Evolutionary conservation across 257 asterid genomes (phyloP), one percentile per base, ranked within the genome.

Genomic region (Lavandula angustifolia): DNA sequence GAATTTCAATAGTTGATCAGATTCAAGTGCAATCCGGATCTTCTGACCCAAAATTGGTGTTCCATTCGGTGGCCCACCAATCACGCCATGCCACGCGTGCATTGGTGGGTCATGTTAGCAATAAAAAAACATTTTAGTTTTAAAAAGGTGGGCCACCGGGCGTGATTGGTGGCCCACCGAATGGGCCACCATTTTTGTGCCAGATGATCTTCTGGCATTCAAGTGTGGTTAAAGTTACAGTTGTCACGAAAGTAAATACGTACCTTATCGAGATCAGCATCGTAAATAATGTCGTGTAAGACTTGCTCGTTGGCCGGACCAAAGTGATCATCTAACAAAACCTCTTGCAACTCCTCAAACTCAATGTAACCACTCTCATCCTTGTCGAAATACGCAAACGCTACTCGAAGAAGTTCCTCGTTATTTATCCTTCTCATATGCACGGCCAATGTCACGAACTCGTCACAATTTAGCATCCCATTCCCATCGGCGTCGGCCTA

Each of bases 241-340:
- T 22, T 22, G 27, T 22, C n/a, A 40, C 3, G 10, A 9, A 5
- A 2, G n/a, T 12, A 2, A 1, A 2, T 44, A 35, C 0, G 0
- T 40, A 89, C 96, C 90, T 89, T 89, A 62, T 89, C 95, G 55
- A 83, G 75, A 66, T 89, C 97, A 2, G 95, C 97, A 61, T 89
- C 97, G 32, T 68, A 85, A 63, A 87, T 76, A 52, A 89, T 87
- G 44, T 89, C 97, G 29, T 75, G 87, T 3, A 87, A 73, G 12
- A 81, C 76, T 69, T 89, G 89, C 37, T 83, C 89, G 62, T 69
- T 81, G 60, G 73, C 64, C 1, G 87, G 84, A 27, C 73, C 78
- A 17, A 48, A 74, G 7, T 79, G 78, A 13, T 87, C 95, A 12
- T 87, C 94, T 31, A 68, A 34, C 75, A 89, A 70, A 14, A 83